Evolutionary conservation across 2,329 filamentous ascomycete genomes (phyloP).

Genomic region (Penicillium sumatraense): DNA sequence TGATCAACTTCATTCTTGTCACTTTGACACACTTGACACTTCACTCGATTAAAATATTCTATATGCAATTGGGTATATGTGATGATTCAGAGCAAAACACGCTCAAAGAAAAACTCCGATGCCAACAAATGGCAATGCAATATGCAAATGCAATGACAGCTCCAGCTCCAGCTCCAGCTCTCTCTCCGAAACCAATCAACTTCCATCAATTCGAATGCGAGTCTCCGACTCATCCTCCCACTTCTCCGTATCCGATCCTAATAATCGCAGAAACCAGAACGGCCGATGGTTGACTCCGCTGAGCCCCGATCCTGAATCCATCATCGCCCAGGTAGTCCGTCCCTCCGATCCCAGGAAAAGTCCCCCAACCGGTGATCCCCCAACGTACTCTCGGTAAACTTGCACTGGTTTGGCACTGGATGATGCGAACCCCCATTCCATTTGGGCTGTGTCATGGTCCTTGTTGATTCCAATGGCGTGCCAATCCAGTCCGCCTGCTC

Average conservation of each 20-base stretch:
- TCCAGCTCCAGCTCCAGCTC: too few relatives aligned
- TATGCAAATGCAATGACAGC: not conserved
- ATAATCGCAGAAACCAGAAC: slow-evolving; percentile 18
- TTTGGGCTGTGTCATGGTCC: slow-evolving; percentile 9
- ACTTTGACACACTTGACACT: not conserved
- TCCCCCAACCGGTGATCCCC: not conserved
- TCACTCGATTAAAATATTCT: not conserved
- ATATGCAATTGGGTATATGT: not conserved
- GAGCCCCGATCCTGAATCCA: slow-evolving; percentile 14
- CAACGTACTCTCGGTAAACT: slow-evolving; percentile 9
- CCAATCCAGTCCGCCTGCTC: slow-evolving; percentile 14
- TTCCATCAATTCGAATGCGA: slow-evolving; percentile 15
- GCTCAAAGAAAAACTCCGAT: not conserved
- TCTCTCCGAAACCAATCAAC: not conserved
- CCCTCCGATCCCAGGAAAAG: slow-evolving; percentile 15
- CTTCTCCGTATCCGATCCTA: slow-evolving; percentile 1
- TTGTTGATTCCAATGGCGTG: slow-evolving; percentile 16
- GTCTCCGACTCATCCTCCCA: slow-evolving; percentile 9
- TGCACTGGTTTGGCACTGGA: slow-evolving; percentile 2
- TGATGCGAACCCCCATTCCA: slow-evolving; percentile 16
- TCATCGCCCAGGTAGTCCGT: slow-evolving; percentile 6
- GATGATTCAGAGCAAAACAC: not conserved
- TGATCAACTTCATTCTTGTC: not conserved
- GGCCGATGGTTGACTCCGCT: slow-evolving; percentile 7
- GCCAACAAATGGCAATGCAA: not conserved